phyloP scores from a whole-genome alignment of 2,329 filamentous ascomycete genomes.

The Trichophyton rubrum region DNA sequence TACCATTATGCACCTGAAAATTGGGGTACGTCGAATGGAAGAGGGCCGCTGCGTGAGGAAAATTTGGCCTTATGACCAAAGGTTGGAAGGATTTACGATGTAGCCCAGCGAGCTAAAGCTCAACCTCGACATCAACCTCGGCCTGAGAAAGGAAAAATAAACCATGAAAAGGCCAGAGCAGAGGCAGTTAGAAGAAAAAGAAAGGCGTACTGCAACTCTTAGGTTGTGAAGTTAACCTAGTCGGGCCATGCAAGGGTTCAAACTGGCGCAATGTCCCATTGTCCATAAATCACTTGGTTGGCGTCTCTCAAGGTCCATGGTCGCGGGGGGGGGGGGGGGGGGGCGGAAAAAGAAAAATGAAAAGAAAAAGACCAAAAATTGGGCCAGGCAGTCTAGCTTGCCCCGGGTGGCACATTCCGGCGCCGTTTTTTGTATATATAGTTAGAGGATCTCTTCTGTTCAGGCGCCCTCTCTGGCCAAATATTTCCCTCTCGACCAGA shows the following conservation, averaged over 20 bases:
- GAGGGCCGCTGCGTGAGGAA: not conserved
- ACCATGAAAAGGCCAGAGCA: not conserved
- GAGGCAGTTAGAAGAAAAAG: not conserved
- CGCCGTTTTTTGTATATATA: not conserved
- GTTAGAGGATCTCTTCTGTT: not conserved
- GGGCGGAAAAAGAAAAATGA: too few relatives aligned
- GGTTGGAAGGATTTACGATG: not conserved
- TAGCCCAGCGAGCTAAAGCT: not conserved
- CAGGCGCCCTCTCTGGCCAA: not conserved
- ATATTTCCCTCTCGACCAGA: not conserved
- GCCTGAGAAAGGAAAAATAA: not conserved
- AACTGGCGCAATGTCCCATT: not conserved
- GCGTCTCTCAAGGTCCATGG: not conserved
- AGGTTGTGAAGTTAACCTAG: not conserved
- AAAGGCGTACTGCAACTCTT: not conserved
- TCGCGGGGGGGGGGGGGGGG: not conserved
- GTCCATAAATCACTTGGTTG: not conserved
- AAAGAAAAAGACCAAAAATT: too few relatives aligned
- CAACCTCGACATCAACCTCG: not conserved
- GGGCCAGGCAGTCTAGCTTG: not conserved
- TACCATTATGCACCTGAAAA: not conserved
- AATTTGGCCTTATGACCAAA: not conserved
- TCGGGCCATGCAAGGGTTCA: not conserved
- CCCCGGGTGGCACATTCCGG: not conserved
- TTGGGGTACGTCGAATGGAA: not conserved